These are phyloP conservation scores for Anethum foeniculum DNA, from an alignment of 140 eudicot species.

Conservation along the genomic window DNA sequence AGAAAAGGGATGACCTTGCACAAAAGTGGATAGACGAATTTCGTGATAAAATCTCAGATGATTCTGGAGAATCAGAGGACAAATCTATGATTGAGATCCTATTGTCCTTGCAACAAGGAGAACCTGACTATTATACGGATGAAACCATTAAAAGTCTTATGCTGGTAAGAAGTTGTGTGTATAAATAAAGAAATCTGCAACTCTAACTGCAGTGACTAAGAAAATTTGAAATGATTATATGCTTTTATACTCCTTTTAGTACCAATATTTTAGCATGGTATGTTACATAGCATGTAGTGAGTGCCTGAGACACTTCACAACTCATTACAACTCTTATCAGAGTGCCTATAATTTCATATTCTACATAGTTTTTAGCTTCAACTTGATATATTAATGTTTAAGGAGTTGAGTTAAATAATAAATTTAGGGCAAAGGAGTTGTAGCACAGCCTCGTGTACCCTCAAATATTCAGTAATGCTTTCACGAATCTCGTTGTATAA, in stretches of 20 bases:
- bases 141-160: constrained; percentile 35
- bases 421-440: too few species aligned
- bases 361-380: too few species aligned
- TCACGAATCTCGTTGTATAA: too few species aligned
- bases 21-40: constrained; percentile 34
- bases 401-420: too few species aligned
- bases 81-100: constrained; percentile 45
- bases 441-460: too few species aligned
- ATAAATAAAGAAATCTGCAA: neutral
- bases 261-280: too few species aligned
- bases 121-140: constrained; percentile 42
- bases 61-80: neutral
- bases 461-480: too few species aligned
- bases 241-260: neutral
- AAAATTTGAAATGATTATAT: neutral
- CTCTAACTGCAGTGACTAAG: neutral
- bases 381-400: too few species aligned
- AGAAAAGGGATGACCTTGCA: constrained; percentile 35
- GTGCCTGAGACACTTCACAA: too few species aligned
- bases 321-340: too few species aligned
- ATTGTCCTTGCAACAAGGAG: constrained; percentile 34
- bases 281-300: too few species aligned
- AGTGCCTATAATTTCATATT: too few species aligned
- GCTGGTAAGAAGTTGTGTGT: constrained; percentile 25
- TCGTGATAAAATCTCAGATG: constrained; percentile 7